phyloP scores from a whole-genome alignment of 768 basidiomycete genomes.

The Amanita brunnescens region DNA sequence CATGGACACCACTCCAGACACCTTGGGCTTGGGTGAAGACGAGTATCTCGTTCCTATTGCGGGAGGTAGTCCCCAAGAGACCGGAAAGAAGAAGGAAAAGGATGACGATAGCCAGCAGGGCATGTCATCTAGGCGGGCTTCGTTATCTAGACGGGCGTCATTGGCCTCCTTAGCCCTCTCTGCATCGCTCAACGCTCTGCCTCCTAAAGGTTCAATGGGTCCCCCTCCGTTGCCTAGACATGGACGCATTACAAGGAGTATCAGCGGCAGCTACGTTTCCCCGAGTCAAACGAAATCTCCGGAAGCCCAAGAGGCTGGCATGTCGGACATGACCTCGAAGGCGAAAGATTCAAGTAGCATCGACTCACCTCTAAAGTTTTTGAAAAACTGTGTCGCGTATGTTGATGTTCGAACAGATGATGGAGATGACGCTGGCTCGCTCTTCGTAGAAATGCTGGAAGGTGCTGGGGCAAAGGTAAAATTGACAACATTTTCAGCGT shows the following conservation, averaged over 20 bases:
- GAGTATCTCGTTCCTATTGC: slow-evolving; percentile 4
- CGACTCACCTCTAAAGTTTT: slow-evolving; percentile 32
- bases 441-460: slow-evolving; percentile 80
- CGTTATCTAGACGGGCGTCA: slow-evolving; percentile 48
- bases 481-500: slow-evolving; percentile 5
- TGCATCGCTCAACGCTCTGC: slow-evolving; percentile 48
- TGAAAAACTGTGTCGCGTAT: slow-evolving; percentile 72
- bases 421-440: slow-evolving; percentile 68
- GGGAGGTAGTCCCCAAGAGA: slow-evolving; percentile 1
- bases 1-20: slow-evolving; percentile 6
- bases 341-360: slow-evolving; percentile 8
- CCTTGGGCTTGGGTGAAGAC: slow-evolving; percentile 5
- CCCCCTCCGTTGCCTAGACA: slow-evolving; percentile 34
- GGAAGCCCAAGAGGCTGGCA: slow-evolving; percentile 23
- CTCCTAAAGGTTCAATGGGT: slow-evolving; percentile 32
- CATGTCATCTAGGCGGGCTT: slow-evolving; percentile 42
- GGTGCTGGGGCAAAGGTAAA: slow-evolving; percentile 74
- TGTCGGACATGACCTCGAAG: slow-evolving; percentile 18
- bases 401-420: slow-evolving; percentile 85
- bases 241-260: slow-evolving; percentile 27
- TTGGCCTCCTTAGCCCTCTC: slow-evolving; percentile 53
- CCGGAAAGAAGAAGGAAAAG: slow-evolving; percentile 23
- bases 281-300: slow-evolving; percentile 14
- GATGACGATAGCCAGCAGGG: slow-evolving; percentile 18
- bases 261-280: slow-evolving; percentile 29